phyloP scores from a whole-genome alignment of 2,329 filamentous ascomycete genomes.

The Myrmaecium sp. region DNA sequence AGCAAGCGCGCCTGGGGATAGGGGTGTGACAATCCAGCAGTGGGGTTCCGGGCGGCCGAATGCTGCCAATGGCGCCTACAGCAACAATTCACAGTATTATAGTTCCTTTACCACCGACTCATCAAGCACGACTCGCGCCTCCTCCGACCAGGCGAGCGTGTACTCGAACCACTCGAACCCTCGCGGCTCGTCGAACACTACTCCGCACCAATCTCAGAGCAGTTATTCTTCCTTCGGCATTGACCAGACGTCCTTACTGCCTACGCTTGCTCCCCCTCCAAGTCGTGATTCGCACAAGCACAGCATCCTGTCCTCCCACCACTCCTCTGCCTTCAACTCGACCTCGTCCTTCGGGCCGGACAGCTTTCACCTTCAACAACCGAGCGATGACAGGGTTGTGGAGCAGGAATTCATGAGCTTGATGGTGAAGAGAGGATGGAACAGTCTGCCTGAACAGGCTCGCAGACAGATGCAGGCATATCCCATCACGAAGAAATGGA shows the following conservation, averaged over 20 bases:
- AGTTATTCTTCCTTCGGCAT: constrained; percentile 28
- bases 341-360: constrained; percentile 34
- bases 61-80: no score
- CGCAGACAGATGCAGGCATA: constrained; percentile 93
- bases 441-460: constrained; percentile 88
- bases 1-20: constrained; percentile 49
- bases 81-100: constrained; percentile 10
- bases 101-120: constrained; percentile 18
- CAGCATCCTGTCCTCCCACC: constrained; percentile 23
- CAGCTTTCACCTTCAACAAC: constrained; percentile 49
- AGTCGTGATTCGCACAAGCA: constrained; percentile 26
- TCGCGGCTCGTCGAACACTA: constrained; percentile 30
- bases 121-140: constrained; percentile 36
- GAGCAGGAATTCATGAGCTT: constrained; percentile 83
- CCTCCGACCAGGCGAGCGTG: constrained; percentile 48
- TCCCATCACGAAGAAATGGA: constrained; percentile 92
- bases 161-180: constrained; percentile 44
- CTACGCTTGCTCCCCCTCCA: constrained; percentile 20
- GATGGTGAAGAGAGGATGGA: constrained; percentile 97
- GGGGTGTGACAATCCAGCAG: constrained; percentile 57
- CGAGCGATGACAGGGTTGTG: constrained; percentile 65
- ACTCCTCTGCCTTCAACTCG: constrained; percentile 29
- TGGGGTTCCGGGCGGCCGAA: constrained; percentile 38
- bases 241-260: constrained; percentile 21
- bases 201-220: constrained; percentile 40